A percentile compares a stretch with the other conserved stretches of the same genome.
Evolutionary conservation across 176 grass and related monocot species (phyloP).

Genomic region (Olyra latifolia): DNA sequence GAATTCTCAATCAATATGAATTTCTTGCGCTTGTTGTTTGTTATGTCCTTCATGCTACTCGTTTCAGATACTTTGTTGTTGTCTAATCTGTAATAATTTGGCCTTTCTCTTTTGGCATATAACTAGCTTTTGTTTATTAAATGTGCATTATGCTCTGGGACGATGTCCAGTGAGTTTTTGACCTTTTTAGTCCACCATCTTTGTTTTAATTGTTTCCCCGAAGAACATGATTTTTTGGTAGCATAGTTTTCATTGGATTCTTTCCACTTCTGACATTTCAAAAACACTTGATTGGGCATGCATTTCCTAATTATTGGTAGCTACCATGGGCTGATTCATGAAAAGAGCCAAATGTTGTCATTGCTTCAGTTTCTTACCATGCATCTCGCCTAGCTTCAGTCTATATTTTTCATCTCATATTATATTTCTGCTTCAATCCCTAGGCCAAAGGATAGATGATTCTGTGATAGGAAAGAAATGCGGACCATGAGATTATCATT

Average conservation of each 20-base stretch:
- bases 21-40: slow-evolving; percentile 8
- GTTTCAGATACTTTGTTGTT: slow-evolving; percentile 1
- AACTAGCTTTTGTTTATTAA: background rate
- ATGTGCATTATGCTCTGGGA: slow-evolving; percentile 5
- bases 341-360: background rate
- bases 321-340: background rate
- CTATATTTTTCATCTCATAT: background rate
- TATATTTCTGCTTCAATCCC: background rate
- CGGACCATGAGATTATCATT: slow-evolving; percentile 1
- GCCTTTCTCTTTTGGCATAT: background rate
- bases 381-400: background rate
- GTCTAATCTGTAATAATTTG: background rate
- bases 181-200: background rate
- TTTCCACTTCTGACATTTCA: background rate
- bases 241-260: background rate
- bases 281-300: background rate
- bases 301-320: slow-evolving; percentile 17
- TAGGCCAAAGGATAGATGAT: background rate
- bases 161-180: background rate
- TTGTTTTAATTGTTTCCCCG: background rate
- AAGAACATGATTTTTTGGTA: slow-evolving; percentile 1
- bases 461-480: background rate
- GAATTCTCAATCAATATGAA: slow-evolving; percentile 2
- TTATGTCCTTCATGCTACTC: background rate
- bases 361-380: slow-evolving; percentile 2